A percentile compares a stretch with the other conserved stretches of the same genome.
These are phyloP conservation scores for Fusarium goolgardi DNA, from an alignment of 2,329 filamentous ascomycete species.

Conservation along the genomic window DNA sequence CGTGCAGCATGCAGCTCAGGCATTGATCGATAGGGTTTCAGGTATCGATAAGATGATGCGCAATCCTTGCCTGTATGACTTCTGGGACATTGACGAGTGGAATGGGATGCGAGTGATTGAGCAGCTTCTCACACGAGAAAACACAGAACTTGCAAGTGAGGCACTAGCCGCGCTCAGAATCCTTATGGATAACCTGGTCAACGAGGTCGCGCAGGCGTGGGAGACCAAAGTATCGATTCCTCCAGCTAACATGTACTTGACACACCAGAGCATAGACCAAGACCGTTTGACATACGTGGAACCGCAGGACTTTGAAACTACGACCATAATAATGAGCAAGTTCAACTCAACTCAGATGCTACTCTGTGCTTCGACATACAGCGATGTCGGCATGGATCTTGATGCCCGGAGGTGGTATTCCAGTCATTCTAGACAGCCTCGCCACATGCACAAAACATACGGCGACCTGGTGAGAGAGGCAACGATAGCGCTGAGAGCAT, in stretches of 20 bases:
- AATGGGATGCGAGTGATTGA: conserved; percentile 45
- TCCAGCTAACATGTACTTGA: neutral
- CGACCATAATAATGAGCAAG: conserved; percentile 13
- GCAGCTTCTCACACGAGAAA: conserved; percentile 39
- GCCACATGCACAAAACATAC: conserved; percentile 1
- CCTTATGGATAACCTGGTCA: conserved; percentile 42
- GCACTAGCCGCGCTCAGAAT: conserved; percentile 35
- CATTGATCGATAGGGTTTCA: conserved; percentile 61
- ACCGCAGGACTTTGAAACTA: conserved; percentile 42
- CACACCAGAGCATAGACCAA: conserved; percentile 44
- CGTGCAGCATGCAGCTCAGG: conserved; percentile 68
- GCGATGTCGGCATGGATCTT: conserved; percentile 37
- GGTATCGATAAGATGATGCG: conserved; percentile 47
- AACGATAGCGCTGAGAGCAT: conserved; percentile 17
- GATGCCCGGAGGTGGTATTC: conserved; percentile 24
- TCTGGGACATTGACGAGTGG: conserved; percentile 52
- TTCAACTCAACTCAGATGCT: conserved; percentile 39
- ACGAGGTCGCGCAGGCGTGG: conserved; percentile 36
- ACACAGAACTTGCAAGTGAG: neutral
- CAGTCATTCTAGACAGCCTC: conserved; percentile 1
- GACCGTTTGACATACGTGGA: conserved; percentile 55
- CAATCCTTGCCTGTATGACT: conserved; percentile 50
- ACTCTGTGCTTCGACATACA: conserved; percentile 54
- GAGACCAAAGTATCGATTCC: neutral
- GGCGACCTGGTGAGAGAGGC: conserved; percentile 4